phyloP scores from a whole-genome alignment of 352 stramenopile genomes.

The Aphanomyces euteiches region DNA sequence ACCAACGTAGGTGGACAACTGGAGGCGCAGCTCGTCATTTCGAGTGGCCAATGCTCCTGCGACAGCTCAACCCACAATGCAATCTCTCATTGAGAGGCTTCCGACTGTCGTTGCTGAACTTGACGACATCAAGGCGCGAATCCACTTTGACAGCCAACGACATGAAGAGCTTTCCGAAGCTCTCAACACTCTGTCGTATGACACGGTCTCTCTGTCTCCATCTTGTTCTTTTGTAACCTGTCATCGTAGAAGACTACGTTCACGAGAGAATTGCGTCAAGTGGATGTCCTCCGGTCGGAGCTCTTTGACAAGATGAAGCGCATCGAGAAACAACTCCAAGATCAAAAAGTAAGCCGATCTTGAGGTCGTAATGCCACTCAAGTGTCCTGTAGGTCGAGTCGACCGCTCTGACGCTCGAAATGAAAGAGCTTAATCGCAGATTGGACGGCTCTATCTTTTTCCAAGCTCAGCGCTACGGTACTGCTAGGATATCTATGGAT shows the following conservation, averaged over 20 bases:
- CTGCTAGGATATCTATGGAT: background rate
- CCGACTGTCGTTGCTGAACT: conserved; percentile 12
- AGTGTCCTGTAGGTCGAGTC: background rate
- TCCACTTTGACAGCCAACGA: conserved; percentile 4
- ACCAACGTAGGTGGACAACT: conserved; percentile 51
- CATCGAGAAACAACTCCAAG: conserved; percentile 4
- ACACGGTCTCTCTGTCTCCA: conserved; percentile 4
- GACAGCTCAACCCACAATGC: background rate
- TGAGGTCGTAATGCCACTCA: background rate
- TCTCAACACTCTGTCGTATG: conserved; percentile 12
- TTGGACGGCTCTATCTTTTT: conserved; percentile 4
- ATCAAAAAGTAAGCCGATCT: background rate
- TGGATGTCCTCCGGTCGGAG: conserved; percentile 15
- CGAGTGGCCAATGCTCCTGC: background rate
- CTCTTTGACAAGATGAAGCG: background rate
- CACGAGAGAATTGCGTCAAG: conserved; percentile 11
- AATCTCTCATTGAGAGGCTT: conserved; percentile 15
- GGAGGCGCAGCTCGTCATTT: conserved; percentile 49
- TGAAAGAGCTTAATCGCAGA: background rate
- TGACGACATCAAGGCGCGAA: conserved; percentile 5
- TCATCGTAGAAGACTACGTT: conserved; percentile 9
- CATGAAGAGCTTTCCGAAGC: conserved; percentile 12
- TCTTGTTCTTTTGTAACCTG: background rate
- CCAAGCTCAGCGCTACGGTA: background rate
- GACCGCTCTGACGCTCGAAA: background rate